Base-by-base conservation (phyloP, 2,329 filamentous ascomycete species). In the Mollisiaceae sp. region DNA sequence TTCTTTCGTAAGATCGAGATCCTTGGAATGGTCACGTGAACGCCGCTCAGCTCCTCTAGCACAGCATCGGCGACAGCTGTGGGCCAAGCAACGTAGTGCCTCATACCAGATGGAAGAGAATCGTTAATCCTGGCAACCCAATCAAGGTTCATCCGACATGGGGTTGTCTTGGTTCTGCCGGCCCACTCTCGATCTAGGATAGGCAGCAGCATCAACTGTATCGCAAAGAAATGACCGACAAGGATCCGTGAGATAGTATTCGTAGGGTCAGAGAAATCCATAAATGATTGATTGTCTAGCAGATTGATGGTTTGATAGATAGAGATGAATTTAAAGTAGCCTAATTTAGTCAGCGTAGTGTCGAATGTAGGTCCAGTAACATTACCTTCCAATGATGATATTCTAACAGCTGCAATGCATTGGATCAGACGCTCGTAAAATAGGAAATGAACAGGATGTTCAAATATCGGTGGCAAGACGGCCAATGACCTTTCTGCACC, bases 401-500 rank as follows among this genome's bases (percentile, higher is more conserved):
- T 56, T 57, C 61, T 73, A 67, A 70, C 73, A 70, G 65, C 66
- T 27, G 68, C 63, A 1, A 84, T 80, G 69, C 85, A 83, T 0
- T 78, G 78, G 32, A 79, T 60, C 1, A 87, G 72, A 52, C 81
- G 72, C 24, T 78, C 75, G 15, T 82, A 78, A 66, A 85, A 86
- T 65, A 80, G 77, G 43, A 76, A 65, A 71, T 86, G 83, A 2
- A 85, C 77, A 5, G 71, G 73, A 20, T 78, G 74, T 9, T 75
- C 72, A 8, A 45, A 84, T 8, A 86, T 72, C n/a, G 79, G 77
- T 65, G 74, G 74, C 36, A 88, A 68, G 5, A 72, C 77, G 22
- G 72, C 70, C 3, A 88, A 75, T 1, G 80, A 80, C 9, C 74
- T 76, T 12, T 81, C 73, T 0, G 85, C 85, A n/a, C 76, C 75